Evolutionary conservation across 306 rosid genomes (phyloP), one percentile per base, ranked within the genome.

Genomic region (Echinosophora koreensis): DNA sequence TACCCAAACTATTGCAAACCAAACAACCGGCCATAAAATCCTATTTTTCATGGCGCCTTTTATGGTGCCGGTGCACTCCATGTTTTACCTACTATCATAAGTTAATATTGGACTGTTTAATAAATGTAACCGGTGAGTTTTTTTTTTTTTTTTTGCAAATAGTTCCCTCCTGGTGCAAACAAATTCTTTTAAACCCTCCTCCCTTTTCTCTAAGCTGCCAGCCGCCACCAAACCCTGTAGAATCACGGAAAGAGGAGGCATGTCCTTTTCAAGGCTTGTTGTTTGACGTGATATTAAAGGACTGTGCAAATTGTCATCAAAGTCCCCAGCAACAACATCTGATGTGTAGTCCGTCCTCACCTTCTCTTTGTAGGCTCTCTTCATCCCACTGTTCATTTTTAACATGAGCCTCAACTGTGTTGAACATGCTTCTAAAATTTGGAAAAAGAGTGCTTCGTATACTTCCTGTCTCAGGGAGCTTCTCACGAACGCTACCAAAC

Each of bases 171-270:
- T 84, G 91, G 77, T 85, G 97, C 81, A 93, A 77, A 83, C 90
- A 93, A 74, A 93, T 86, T 85, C 97, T 89, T 71, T 93, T 81
- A 79, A 93, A 93, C 66, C 84, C 97, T 61, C 91, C 94, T 83
- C 86, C 74, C 74, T 81, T 87, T 52, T 83, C 78, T 15, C 96
- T 94, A 58, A 93, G 86, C 79, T 93, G 97, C 97, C 97, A 93
- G 41, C 97, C 97, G 50, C 97, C 97, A 66, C 97, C 97, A 65
- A 93, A 89, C 67, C 97, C 97, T 17, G 97, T 87, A 79, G 90
- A 84, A 59, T 86, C 89, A 55, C 97, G 78, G 89, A 81, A 82
- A 91, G 93, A 54, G 90, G 91, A 28, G 87, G 78, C 82, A 88
- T 47, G 69, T 88, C 94, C 85, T 93, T 93, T 52, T 93, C 98